A percentile compares a stretch with the other conserved stretches of the same genome.
Evolutionary conservation across 495 filamentous ascomycete species (phyloP).

Genomic region (Penicillium paxilli): DNA sequence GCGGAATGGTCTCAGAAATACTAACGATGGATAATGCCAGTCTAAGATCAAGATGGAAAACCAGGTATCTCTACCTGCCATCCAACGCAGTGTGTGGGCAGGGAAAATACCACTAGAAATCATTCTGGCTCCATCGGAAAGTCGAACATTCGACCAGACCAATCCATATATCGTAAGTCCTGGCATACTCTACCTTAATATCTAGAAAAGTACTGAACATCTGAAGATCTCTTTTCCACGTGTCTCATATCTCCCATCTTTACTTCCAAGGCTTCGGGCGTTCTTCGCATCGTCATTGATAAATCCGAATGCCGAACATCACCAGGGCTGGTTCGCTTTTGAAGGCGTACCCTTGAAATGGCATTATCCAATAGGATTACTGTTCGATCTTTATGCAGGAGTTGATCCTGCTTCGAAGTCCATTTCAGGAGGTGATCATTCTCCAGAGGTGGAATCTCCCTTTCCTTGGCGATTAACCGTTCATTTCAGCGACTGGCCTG

Average conservation of each 20-base stretch:
- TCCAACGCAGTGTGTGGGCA: constrained; percentile 52
- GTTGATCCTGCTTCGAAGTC: constrained; percentile 53
- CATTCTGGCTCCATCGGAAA: constrained; percentile 51
- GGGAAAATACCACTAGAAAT: constrained; percentile 54
- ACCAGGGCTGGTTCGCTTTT: constrained; percentile 71
- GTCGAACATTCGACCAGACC: constrained; percentile 52
- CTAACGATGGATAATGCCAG: not conserved
- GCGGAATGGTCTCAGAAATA: not conserved
- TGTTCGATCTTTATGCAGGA: constrained; percentile 84
- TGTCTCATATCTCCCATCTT: constrained; percentile 64
- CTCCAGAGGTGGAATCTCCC: constrained; percentile 12
- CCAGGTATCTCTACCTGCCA: constrained; percentile 25
- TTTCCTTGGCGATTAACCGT: constrained; percentile 80
- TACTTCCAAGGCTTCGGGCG: constrained; percentile 73
- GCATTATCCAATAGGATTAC: constrained; percentile 83
- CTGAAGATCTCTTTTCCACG: constrained; percentile 51
- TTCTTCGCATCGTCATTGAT: constrained; percentile 81
- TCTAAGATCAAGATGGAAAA: constrained; percentile 18
- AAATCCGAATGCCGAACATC: constrained; percentile 52
- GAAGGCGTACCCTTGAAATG: constrained; percentile 81
- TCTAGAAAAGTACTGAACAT: constrained; percentile 20
- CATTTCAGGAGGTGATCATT: constrained; percentile 25
- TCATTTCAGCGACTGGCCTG: constrained; percentile 76
- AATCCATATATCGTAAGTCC: constrained; percentile 55
- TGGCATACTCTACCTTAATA: not conserved